phyloP scores from a whole-genome alignment of 1,284 basidiomycete genomes.

The Fistulinella staudtii region DNA sequence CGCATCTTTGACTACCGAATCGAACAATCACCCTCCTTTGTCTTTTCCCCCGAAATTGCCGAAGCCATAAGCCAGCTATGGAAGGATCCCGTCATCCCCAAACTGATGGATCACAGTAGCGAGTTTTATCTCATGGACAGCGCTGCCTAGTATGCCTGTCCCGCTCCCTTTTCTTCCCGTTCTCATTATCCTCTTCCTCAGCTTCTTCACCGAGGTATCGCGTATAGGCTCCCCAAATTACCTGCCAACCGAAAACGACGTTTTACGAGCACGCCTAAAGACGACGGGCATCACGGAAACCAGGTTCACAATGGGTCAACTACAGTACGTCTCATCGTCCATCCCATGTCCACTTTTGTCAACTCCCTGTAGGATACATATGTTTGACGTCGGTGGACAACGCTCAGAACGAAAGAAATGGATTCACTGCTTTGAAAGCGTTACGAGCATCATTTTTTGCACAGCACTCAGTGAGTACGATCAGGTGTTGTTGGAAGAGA shows the following conservation, averaged over 20 bases:
- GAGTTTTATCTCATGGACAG: constrained; percentile 98
- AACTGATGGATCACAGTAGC: constrained; percentile 81
- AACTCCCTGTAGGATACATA: constrained; percentile 70
- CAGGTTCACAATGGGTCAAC: constrained; percentile 64
- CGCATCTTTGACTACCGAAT: constrained; percentile 56
- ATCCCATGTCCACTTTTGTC: constrained; percentile 39
- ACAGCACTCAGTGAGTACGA: constrained; percentile 94
- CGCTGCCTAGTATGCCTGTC: constrained; percentile 72
- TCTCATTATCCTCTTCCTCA: constrained; percentile 30
- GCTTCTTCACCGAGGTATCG: constrained; percentile 85
- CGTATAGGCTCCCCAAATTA: constrained; percentile 82
- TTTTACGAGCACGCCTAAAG: constrained; percentile 86
- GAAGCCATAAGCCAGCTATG: constrained; percentile 80
- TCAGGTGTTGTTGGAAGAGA: constrained; percentile 80
- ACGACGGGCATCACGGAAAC: constrained; percentile 94
- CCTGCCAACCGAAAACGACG: constrained; percentile 85
- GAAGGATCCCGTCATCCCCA: constrained; percentile 87
- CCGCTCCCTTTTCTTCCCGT: neutral
- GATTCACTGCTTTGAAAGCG: constrained; percentile 93
- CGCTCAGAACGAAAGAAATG: constrained; percentile 93
- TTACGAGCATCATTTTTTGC: constrained; percentile 95
- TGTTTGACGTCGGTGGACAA: constrained; percentile 95
- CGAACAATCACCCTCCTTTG: constrained; percentile 39
- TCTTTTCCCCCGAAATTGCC: constrained; percentile 65
- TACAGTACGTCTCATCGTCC: constrained; percentile 62